A percentile compares a stretch with the other conserved stretches of the same genome.
phyloP scores from a whole-genome alignment of 2,329 filamentous ascomycete genomes.

The Aplosporella prunicola region DNA sequence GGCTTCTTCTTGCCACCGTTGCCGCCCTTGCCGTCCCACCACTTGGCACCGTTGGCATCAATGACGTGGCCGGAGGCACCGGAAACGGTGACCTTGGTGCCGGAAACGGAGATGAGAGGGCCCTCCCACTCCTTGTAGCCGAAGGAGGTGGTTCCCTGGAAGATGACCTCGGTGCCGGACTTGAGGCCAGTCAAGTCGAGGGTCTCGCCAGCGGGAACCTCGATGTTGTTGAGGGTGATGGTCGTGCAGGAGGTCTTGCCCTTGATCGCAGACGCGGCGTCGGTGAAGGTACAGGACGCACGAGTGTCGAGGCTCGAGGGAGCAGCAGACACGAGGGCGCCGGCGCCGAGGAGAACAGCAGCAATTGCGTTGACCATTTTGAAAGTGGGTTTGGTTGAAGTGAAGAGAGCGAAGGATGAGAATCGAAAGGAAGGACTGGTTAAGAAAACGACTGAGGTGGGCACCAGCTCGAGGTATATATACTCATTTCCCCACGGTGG shows the following conservation, averaged over 20 bases:
- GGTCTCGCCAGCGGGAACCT: constrained; percentile 25
- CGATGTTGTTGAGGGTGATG: constrained; percentile 10
- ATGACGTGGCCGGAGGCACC: constrained; percentile 28
- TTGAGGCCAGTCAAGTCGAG: constrained; percentile 50
- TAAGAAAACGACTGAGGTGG: too few species aligned
- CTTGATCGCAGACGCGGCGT: constrained; percentile 12
- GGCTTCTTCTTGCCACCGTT: constrained; percentile 35
- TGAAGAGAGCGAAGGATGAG: too few species aligned
- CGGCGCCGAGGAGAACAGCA: too few species aligned
- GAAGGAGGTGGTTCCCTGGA: constrained; percentile 21
- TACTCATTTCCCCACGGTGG: too few species aligned
- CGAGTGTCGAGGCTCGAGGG: constrained; percentile 4
- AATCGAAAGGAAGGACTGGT: too few species aligned
- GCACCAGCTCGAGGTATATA: too few species aligned
- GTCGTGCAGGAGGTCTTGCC: constrained; percentile 10
- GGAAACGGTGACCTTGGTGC: constrained; percentile 32
- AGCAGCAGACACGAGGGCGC: too few species aligned
- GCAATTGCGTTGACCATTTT: too few species aligned
- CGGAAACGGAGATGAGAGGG: constrained; percentile 30
- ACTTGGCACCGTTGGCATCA: constrained; percentile 32
- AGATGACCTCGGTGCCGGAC: constrained; percentile 19
- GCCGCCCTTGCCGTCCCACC: constrained; percentile 37
- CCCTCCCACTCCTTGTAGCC: constrained; percentile 31
- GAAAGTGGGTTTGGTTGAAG: too few species aligned
- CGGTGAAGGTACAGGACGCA: constrained; percentile 13